phyloP scores from a whole-genome alignment of 257 asterid genomes.

The Plantago elongata region DNA sequence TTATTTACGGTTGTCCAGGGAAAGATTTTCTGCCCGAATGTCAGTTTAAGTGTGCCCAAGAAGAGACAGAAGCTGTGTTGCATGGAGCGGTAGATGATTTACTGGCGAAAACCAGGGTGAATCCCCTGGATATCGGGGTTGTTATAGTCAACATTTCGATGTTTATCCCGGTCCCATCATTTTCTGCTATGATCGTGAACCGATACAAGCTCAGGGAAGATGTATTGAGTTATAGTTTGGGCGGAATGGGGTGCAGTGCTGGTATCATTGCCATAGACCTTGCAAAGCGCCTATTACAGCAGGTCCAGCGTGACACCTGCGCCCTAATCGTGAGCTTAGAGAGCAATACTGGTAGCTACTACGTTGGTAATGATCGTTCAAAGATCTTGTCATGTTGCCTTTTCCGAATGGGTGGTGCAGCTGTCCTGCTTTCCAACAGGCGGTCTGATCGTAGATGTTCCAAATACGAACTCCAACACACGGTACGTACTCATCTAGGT shows the following conservation, averaged over 20 bases:
- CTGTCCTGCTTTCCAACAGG: no score
- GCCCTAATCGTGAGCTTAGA: constrained; percentile 1
- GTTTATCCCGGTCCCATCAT: constrained; percentile 50
- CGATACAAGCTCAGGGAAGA: constrained; percentile 49
- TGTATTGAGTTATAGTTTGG: constrained; percentile 42
- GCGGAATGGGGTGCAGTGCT: constrained; percentile 66
- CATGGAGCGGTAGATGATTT: constrained; percentile 45
- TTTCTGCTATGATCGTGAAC: constrained; percentile 46
- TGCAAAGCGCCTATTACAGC: constrained; percentile 41
- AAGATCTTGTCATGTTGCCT: constrained; percentile 3
- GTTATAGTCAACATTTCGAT: constrained; percentile 40
- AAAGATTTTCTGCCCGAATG: constrained; percentile 26
- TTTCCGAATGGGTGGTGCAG: background rate
- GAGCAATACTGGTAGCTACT: background rate
- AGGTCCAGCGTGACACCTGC: background rate
- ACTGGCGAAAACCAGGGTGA: constrained; percentile 36
- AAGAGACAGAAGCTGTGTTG: constrained; percentile 41
- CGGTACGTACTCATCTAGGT: background rate
- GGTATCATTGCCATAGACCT: constrained; percentile 45
- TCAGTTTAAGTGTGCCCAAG: constrained; percentile 27
- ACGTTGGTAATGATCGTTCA: constrained; percentile 6
- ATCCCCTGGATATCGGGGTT: constrained; percentile 42
- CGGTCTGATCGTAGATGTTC: no score
- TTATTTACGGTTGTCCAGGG: constrained; percentile 10
- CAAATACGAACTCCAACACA: background rate